Conservation (phyloP, 2,329 filamentous ascomycete species). For the Karstenula rhodostoma region DNA sequence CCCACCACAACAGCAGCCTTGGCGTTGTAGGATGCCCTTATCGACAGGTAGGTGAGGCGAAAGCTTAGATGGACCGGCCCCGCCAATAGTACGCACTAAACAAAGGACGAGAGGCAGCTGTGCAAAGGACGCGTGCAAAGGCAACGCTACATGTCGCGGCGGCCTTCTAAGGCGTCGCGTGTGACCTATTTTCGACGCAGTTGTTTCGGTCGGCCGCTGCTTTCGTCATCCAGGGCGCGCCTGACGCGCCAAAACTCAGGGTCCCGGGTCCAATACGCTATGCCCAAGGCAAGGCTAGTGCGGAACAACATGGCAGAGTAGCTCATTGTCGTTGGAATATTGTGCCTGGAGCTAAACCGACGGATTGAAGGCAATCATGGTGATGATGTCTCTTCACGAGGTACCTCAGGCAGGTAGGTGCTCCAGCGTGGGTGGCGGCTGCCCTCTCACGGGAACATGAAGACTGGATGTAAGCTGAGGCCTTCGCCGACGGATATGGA, state of each 20-base stretch:
- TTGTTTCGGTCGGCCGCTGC: background rate
- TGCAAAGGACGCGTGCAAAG: background rate
- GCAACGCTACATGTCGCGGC: constrained; percentile 1
- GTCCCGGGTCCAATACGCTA: constrained; percentile 3
- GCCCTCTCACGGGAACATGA: no score
- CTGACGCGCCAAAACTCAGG: background rate
- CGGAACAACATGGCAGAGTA: background rate
- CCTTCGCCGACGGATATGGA: no score
- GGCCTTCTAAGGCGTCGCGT: background rate
- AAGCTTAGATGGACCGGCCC: background rate
- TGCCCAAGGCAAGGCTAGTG: background rate
- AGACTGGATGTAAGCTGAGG: no score
- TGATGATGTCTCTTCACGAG: no score
- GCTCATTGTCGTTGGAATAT: background rate
- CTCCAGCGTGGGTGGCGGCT: no score
- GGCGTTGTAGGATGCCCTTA: background rate
- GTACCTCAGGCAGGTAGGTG: no score
- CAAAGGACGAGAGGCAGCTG: background rate
- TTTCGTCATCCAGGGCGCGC: constrained; percentile 10
- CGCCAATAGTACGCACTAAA: background rate
- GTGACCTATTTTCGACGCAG: background rate
- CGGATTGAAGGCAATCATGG: background rate
- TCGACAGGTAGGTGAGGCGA: constrained; percentile 6
- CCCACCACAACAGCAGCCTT: constrained; percentile 23
- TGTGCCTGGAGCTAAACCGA: background rate